phyloP scores from a whole-genome alignment of 129 eudicot genomes.

The Artemisia tridentata region DNA sequence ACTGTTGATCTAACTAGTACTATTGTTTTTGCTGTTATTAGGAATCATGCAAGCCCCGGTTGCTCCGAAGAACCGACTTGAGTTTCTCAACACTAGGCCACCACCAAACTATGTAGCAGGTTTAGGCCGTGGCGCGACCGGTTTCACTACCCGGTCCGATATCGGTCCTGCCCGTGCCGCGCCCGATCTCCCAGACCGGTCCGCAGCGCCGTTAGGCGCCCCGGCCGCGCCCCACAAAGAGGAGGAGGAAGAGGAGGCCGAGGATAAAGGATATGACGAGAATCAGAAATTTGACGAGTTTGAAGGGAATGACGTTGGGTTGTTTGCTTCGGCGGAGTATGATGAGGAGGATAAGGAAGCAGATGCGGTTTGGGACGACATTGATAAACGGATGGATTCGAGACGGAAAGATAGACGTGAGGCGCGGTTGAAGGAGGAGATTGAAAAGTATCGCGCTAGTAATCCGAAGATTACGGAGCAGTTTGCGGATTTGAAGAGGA shows the following conservation, averaged over 20 bases:
- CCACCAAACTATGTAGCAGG: slow-evolving; percentile 92
- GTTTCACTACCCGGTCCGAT: slow-evolving; percentile 96
- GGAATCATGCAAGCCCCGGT: slow-evolving; percentile 89
- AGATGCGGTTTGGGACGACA: slow-evolving; percentile 83
- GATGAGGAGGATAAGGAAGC: slow-evolving; percentile 95
- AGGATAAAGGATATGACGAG: slow-evolving; percentile 90
- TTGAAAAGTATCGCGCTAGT: slow-evolving; percentile 78
- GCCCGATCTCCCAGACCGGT: slow-evolving; percentile 79
- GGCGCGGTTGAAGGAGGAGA: slow-evolving; percentile 81
- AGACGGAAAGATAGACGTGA: slow-evolving; percentile 88
- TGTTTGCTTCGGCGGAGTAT: slow-evolving; percentile 91
- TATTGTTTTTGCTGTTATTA: not conserved
- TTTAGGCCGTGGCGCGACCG: slow-evolving; percentile 96
- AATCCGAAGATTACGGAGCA: slow-evolving; percentile 94
- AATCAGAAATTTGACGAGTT: slow-evolving; percentile 95
- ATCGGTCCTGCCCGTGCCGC: slow-evolving; percentile 98
- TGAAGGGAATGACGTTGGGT: slow-evolving; percentile 92
- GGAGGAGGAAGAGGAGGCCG: slow-evolving; percentile 70
- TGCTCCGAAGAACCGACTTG: slow-evolving; percentile 51
- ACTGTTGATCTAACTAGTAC: not conserved
- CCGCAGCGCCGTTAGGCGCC: slow-evolving; percentile 50
- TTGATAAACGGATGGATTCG: slow-evolving; percentile 88
- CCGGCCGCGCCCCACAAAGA: slow-evolving; percentile 46
- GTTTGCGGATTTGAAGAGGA: slow-evolving; percentile 86
- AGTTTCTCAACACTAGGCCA: slow-evolving; percentile 76